Base-by-base conservation (phyloP, 106 monocot species). In the Gastrodia elata region DNA sequence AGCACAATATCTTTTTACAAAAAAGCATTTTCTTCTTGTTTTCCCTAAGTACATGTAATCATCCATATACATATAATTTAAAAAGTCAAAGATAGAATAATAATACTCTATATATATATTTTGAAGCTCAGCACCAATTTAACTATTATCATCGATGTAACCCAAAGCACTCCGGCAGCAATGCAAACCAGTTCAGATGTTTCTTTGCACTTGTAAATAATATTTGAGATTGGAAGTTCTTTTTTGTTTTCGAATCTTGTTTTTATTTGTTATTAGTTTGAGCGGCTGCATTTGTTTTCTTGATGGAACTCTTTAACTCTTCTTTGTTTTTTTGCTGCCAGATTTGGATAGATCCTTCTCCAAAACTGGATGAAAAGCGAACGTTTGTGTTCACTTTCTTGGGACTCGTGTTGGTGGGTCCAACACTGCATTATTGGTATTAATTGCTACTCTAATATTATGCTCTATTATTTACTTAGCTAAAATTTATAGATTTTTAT, bases 401-500 rank as follows among this genome's bases (percentile, higher is more conserved):
- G 81, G 94, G 94, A 35, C 86, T 94, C 44, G 81, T 69, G 6
- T 71, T 94, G 68, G 94, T 94, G 25, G 94, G 91, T 34, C 91
- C 94, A 0, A 82, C 91, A 27, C 72, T 91, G 44, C 94, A 94
- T 76, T 83, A 81, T 70, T 94, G 91, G 94, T 94, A 91, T 80
- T 56, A 2, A 61, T 24, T 32, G 70, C 40, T 0, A 75, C 6
- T 36, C 65, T 77, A 40, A 69, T 64, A 33, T 44, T 10, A 42
- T 76, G 2, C 74, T 67, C 25, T 76, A 41, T 16, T 2, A 52
- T 52, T n/a, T 4, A 5, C 6, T n/a, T n/a, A n/a, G 52, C 7
- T n/a, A 5, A 5, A 18, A 52, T n/a, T 52, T 48, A 48, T 20
- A 22, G 22, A 22, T 52, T 52, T 52, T 52, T 18, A 4, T n/a